Conservation (phyloP, 495 filamentous ascomycete species). For the Hypoxylon perforatum region DNA sequence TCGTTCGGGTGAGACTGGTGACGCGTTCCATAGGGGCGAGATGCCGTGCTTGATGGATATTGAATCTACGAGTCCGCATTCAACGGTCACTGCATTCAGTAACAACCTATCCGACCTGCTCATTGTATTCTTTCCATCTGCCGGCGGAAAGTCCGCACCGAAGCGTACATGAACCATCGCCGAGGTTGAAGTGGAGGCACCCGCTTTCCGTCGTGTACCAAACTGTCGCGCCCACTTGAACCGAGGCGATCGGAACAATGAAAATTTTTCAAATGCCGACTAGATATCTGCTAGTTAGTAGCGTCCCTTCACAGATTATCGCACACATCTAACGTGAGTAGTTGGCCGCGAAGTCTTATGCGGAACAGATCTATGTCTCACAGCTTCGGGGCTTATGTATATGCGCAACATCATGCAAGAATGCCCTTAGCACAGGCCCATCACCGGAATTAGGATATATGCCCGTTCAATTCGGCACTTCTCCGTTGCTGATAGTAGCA, state of each 20-base stretch:
- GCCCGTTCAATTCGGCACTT: background rate
- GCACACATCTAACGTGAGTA: background rate
- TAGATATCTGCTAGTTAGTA: background rate
- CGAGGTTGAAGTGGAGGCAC: slow-evolving; percentile 6
- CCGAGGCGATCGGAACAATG: slow-evolving; percentile 18
- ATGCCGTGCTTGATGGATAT: background rate
- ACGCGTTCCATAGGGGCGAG: background rate
- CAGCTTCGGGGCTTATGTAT: background rate
- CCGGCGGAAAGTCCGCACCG: slow-evolving; percentile 20
- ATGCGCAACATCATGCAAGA: background rate
- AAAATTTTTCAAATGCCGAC: slow-evolving; percentile 12
- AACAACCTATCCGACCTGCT: no score
- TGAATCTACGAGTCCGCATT: background rate
- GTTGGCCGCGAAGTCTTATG: background rate
- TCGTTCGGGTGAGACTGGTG: background rate
- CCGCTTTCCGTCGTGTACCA: slow-evolving; percentile 12
- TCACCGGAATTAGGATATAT: background rate
- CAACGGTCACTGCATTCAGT: slow-evolving; percentile 8
- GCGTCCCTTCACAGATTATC: background rate
- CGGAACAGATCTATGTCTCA: background rate
- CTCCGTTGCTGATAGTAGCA: background rate
- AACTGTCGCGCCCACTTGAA: slow-evolving; percentile 9
- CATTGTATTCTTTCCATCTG: background rate
- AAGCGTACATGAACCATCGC: slow-evolving; percentile 3
- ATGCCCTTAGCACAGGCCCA: background rate